Percentiles rank a stretch among this genome's conserved stretches.
Evolutionary conservation across 2,329 filamentous ascomycete species (phyloP).

Genomic region (Microascus cirrosus): DNA sequence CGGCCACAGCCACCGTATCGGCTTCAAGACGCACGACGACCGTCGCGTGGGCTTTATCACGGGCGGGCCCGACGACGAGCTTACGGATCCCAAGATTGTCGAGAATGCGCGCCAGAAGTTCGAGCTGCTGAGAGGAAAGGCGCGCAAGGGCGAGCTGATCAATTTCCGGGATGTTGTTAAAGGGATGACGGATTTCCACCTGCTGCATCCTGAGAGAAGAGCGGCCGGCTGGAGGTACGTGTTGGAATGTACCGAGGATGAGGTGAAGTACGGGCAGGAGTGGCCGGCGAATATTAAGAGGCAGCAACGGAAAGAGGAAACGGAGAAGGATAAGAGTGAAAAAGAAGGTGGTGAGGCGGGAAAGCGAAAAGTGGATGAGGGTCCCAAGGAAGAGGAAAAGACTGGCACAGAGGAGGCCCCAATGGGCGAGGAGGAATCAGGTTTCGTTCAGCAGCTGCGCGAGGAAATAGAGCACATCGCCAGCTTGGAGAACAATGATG

Average conservation of each 20-base stretch:
- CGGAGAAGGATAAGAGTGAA: constrained; percentile 9
- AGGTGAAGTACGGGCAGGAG: constrained; percentile 31
- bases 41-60: constrained; percentile 18
- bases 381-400: constrained; percentile 7
- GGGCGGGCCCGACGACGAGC: background rate
- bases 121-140: constrained; percentile 3
- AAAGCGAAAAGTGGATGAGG: constrained; percentile 6
- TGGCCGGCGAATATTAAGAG: constrained; percentile 33
- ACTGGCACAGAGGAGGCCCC: constrained; percentile 4
- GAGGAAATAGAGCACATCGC: constrained; percentile 30
- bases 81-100: background rate
- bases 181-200: constrained; percentile 26
- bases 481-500: constrained; percentile 25
- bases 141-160: constrained; percentile 17
- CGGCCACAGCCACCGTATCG: constrained; percentile 24
- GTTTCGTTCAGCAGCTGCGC: constrained; percentile 25
- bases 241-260: constrained; percentile 33
- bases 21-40: constrained; percentile 21
- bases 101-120: constrained; percentile 6
- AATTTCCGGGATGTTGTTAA: constrained; percentile 24
- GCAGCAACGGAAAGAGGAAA: constrained; percentile 11
- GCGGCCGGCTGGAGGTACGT: constrained; percentile 37
- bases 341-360: constrained; percentile 8
- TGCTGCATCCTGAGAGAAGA: constrained; percentile 28
- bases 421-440: constrained; percentile 30